phyloP scores from a whole-genome alignment of 805 yeast species.

The Tetrapisispora pingtungensis region DNA sequence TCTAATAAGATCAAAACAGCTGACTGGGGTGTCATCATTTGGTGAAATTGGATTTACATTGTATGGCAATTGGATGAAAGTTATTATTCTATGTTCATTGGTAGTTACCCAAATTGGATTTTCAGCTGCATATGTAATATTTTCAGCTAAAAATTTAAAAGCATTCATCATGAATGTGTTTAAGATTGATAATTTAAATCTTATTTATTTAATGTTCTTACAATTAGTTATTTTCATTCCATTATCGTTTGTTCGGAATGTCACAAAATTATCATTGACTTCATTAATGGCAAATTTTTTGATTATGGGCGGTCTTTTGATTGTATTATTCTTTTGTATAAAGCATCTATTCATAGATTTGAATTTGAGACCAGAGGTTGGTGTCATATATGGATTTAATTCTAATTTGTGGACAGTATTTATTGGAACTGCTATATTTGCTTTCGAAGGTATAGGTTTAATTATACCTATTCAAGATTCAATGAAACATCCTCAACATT shows the following conservation, averaged over 20 bases:
- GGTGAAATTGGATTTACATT: constrained; percentile 61
- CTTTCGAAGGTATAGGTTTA: constrained; percentile 81
- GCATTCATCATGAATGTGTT: constrained; percentile 51
- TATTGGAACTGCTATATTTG: constrained; percentile 76
- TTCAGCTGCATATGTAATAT: constrained; percentile 71
- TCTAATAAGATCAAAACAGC: constrained; percentile 46
- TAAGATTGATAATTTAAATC: constrained; percentile 26
- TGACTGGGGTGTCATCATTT: constrained; percentile 60
- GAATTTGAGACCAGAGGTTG: constrained; percentile 39
- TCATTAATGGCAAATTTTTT: constrained; percentile 65
- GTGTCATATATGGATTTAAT: constrained; percentile 44
- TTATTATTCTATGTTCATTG: constrained; percentile 51
- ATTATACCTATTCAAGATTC: constrained; percentile 77
- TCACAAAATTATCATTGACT: constrained; percentile 61
- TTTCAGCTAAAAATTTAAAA: constrained; percentile 60
- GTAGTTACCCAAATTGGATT: constrained; percentile 70
- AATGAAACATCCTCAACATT: constrained; percentile 65
- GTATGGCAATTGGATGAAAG: constrained; percentile 58
- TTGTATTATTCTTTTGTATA: constrained; percentile 49
- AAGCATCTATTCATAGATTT: constrained; percentile 23
- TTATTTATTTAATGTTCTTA: constrained; percentile 39
- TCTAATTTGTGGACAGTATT: constrained; percentile 54
- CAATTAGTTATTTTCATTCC: constrained; percentile 58
- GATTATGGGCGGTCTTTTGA: constrained; percentile 54
- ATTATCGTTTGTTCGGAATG: constrained; percentile 61